A percentile compares a stretch with the other conserved stretches of the same genome.
Evolutionary conservation across 2,329 filamentous ascomycete genomes (phyloP).

Genomic region (Tolypocladium endophyticum): DNA sequence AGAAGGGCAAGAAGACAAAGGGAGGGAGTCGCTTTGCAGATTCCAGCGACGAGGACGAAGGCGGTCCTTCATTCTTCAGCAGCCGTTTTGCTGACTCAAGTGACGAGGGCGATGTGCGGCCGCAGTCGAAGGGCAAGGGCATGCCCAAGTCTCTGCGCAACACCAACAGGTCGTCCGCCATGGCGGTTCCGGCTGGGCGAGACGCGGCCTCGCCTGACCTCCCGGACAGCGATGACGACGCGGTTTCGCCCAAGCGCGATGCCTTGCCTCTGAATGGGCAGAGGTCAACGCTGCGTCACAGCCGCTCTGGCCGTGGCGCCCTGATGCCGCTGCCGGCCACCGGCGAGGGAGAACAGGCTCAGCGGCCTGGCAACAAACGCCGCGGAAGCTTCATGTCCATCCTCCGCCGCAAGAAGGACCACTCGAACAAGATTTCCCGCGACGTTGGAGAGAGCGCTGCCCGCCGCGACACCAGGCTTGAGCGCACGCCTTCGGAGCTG

Average conservation of each 20-base stretch:
- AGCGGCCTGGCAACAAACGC: constrained; percentile 8
- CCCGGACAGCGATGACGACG: constrained; percentile 47
- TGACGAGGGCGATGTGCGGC: constrained; percentile 9
- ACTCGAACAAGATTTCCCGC: constrained; percentile 41
- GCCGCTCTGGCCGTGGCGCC: constrained; percentile 29
- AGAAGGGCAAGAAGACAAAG: constrained; percentile 27
- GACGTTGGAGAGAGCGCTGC: constrained; percentile 46
- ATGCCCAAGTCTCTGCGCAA: constrained; percentile 21
- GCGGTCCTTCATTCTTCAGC: constrained; percentile 24
- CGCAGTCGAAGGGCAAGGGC: constrained; percentile 17
- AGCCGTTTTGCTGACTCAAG: constrained; percentile 46
- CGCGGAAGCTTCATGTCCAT: constrained; percentile 46
- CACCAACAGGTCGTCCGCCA: constrained; percentile 13
- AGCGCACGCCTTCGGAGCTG: constrained; percentile 46
- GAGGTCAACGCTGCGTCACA: constrained; percentile 23
- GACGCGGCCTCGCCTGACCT: constrained; percentile 43
- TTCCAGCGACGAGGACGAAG: constrained; percentile 50
- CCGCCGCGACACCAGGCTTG: constrained; percentile 50
- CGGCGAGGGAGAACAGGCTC: not conserved
- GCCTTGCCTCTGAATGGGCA: constrained; percentile 5
- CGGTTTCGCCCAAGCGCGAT: constrained; percentile 9
- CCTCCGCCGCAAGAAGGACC: constrained; percentile 51
- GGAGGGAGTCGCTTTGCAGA: constrained; percentile 45
- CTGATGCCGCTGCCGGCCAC: constrained; percentile 15
- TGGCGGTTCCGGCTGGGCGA: constrained; percentile 26